Base-by-base conservation (phyloP, 768 basidiomycete genomes). In the Rhodotorula graminis region DNA sequence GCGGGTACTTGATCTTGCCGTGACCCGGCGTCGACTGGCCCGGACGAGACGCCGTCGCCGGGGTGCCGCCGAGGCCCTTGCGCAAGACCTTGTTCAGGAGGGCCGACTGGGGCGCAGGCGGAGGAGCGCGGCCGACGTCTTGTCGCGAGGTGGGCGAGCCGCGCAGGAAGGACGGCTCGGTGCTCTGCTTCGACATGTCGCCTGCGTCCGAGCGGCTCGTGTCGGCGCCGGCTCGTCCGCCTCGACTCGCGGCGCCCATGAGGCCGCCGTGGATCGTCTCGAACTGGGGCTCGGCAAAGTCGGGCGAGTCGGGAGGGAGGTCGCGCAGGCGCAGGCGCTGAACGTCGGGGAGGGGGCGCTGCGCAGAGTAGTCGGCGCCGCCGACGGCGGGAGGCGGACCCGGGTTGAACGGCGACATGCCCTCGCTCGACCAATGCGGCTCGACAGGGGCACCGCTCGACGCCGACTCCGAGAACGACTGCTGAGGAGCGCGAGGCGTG, bases 1-100 rank as follows among this genome's bases (percentile, higher is more conserved):
- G 79, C 0, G 88, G 84, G 14, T 90, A 83, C 78, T 89, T 88
- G 2, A 88, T 87, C 68, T 89, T 89, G 58, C 58, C 33, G 37
- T 21, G 83, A 81, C 44, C 81, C 23, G 67, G 88, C 87, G 79
- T 87, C 86, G 27, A 82, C 81, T 76, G 87, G 88, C 47, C 79
- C 79, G 76, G 63, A 3, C 46, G 40, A 23, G 31, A 40, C 3
- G 33, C 29, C 16, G 27, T 87, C 85, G 67, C 86, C 80, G 27
- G 88, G 85, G 63, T 71, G 29, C 65, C 11, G 86, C 37, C 37
- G 86, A 84, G 79, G 75, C 74, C 52, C 76, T 79, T 57, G 73
- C 72, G 59, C 65, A 73, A 76, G 29, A 79, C 70, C 56, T 78
- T 77, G 42, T 79, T 58, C 31, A 77, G 77, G 49, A 73, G 74